Evolutionary conservation across 2,329 filamentous ascomycete genomes (phyloP), one percentile per base, ranked within the genome.

Genomic region (Trichoderma harzianum): DNA sequence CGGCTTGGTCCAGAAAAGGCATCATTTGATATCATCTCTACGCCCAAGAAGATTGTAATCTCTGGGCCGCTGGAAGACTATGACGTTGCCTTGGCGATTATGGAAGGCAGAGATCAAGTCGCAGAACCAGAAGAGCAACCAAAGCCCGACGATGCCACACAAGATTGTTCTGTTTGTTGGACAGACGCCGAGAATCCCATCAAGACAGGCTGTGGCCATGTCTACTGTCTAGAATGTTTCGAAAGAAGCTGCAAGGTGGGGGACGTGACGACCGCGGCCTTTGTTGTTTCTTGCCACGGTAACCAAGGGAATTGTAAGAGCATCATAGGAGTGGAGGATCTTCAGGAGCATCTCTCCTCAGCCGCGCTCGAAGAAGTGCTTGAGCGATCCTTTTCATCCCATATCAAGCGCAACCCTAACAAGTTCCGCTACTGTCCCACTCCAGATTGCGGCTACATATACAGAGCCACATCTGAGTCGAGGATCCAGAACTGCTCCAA

Each of bases 191-290:
- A 83, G 12, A 76, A 81, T 6, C 74, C 80, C 0, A 70, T 84
- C 14, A 74, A 53, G 14, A 82, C 78, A 3, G 34, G 60, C 2
- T 86, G 84, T 73, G 76, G 74, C 2, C 84, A 86, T 72, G 53
- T 77, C 11, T 86, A 85, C 73, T 86, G 84, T 74, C 71, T 73
- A 0, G 76, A 78, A 26, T 86, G 84, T 73, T 84, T 86, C 58
- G 75, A 79, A 62, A 75, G 76, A 47, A 60, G 64, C 43, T 71
- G 69, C 36, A 32, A 2, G 21, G 24, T 30, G 11, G 61, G 32
- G 18, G 47, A n/a, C 26, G 10, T 30, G 28, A 53, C 24, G 5
- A 28, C 34, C 30, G 32, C 34, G 11, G 39, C 66, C 8, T 61
- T 71, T 57, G 36, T 28, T 21, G 36, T 71, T 7, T 2, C 18